These are phyloP conservation scores for Magnolia sinica DNA, from an alignment of 164 flowering plant species.

Conservation along the genomic window DNA sequence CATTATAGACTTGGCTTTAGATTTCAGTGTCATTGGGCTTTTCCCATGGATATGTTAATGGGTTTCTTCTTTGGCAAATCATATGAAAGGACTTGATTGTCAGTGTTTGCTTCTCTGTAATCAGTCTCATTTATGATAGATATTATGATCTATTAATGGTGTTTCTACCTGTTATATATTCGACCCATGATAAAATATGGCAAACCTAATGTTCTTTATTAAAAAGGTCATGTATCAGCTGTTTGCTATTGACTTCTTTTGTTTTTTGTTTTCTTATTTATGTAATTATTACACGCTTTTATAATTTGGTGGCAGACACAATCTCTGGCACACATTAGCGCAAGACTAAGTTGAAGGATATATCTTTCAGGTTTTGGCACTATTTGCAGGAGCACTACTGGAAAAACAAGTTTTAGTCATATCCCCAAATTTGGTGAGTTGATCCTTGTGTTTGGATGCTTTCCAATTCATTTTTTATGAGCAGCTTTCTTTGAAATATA, in stretches of 20 bases:
- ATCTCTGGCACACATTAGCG: neutral
- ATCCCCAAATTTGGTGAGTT: slow-evolving; percentile 78
- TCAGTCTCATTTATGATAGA: neutral
- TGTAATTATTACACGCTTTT: neutral
- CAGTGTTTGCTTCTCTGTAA: neutral
- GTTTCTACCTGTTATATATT: neutral
- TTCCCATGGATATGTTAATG: neutral
- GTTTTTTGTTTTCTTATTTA: neutral
- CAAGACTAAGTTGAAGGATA: slow-evolving; percentile 6
- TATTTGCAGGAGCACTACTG: slow-evolving; percentile 69
- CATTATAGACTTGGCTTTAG: neutral
- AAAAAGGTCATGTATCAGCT: neutral
- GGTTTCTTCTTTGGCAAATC: neutral
- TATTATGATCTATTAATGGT: neutral
- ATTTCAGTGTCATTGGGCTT: neutral
- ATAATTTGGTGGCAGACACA: neutral
- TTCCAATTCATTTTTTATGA: neutral
- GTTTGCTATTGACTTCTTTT: neutral
- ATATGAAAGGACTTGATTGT: neutral
- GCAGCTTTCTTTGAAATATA: neutral
- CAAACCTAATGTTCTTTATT: neutral
- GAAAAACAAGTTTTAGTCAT: slow-evolving; percentile 86
- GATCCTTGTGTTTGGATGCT: neutral
- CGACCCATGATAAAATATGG: neutral
- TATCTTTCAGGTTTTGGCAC: slow-evolving; percentile 61